These are phyloP conservation scores for Mycena venus DNA, from an alignment of 768 basidiomycete genomes.

Conservation along the genomic window DNA sequence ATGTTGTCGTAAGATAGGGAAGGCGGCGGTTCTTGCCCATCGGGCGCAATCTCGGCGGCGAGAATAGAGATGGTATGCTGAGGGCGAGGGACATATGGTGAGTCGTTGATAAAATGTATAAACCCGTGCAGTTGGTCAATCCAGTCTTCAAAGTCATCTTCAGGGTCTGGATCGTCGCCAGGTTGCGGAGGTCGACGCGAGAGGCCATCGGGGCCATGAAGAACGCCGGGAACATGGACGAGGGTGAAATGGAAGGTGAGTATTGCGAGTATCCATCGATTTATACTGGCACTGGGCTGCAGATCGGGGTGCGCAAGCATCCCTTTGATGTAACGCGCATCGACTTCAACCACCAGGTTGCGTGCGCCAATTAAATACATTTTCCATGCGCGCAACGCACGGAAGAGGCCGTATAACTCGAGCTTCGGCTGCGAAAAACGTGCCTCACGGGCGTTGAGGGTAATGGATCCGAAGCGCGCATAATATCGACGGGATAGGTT, in stretches of 20 bases:
- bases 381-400: too few species aligned
- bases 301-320: constrained; percentile 46
- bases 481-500: constrained; percentile 37
- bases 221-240: too few species aligned
- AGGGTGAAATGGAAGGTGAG: constrained; percentile 45
- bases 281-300: constrained; percentile 39
- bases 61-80: neutral
- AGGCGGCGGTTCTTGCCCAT: neutral
- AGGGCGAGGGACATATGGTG: neutral
- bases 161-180: too few species aligned
- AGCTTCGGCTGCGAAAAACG: constrained; percentile 48
- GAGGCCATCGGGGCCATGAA: constrained; percentile 45
- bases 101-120: constrained; percentile 31
- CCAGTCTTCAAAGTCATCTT: too few species aligned
- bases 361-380: constrained; percentile 45
- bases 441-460: constrained; percentile 46
- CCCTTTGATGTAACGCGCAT: constrained; percentile 52
- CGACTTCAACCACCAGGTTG: constrained; percentile 50
- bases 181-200: constrained; percentile 36
- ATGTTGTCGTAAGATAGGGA: neutral
- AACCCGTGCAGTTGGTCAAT: constrained; percentile 38
- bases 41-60: too few species aligned
- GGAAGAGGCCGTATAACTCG: constrained; percentile 50
- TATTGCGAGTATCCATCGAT: constrained; percentile 43
- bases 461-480: constrained; percentile 50